A percentile compares a stretch with the other conserved stretches of the same genome.
Conservation (phyloP, 257 asterid species). For the Plectranthus barbatus region DNA sequence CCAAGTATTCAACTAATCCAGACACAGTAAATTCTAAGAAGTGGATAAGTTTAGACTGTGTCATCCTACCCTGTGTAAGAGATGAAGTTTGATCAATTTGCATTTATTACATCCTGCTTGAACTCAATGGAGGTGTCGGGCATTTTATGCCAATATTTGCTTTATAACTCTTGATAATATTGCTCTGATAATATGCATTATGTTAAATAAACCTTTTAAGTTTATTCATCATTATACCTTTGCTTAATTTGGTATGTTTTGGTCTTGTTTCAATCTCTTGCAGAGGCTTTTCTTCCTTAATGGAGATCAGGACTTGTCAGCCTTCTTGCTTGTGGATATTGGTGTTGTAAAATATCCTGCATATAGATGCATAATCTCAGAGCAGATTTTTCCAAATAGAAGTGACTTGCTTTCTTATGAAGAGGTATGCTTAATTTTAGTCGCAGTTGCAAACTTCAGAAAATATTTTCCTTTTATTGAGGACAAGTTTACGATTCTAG, state of each 20-base stretch:
- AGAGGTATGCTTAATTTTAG: constrained; percentile 48
- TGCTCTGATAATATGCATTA: neutral
- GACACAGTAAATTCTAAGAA: neutral
- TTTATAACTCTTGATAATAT: neutral
- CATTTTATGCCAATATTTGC: neutral
- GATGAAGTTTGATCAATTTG: too few relatives aligned
- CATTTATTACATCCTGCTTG: neutral
- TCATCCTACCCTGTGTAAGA: too few relatives aligned
- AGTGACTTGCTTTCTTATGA: constrained; percentile 71
- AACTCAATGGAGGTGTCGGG: neutral
- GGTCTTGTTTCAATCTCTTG: constrained; percentile 20
- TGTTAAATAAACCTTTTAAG: neutral
- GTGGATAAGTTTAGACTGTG: neutral
- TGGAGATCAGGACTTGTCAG: constrained; percentile 87
- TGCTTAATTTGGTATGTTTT: constrained; percentile 4
- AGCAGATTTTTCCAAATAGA: constrained; percentile 51
- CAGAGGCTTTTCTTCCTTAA: constrained; percentile 97
- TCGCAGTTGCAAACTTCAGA: neutral
- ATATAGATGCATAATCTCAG: constrained; percentile 62
- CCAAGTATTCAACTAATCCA: neutral
- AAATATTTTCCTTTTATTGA: constrained; percentile 6
- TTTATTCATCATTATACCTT: neutral
- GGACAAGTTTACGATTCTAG: constrained; percentile 30
- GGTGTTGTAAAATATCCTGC: constrained; percentile 83
- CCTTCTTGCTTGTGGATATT: constrained; percentile 83